Evolutionary conservation across 2,329 filamentous ascomycete genomes (phyloP).

Genomic region (Trichoderma sp.): DNA sequence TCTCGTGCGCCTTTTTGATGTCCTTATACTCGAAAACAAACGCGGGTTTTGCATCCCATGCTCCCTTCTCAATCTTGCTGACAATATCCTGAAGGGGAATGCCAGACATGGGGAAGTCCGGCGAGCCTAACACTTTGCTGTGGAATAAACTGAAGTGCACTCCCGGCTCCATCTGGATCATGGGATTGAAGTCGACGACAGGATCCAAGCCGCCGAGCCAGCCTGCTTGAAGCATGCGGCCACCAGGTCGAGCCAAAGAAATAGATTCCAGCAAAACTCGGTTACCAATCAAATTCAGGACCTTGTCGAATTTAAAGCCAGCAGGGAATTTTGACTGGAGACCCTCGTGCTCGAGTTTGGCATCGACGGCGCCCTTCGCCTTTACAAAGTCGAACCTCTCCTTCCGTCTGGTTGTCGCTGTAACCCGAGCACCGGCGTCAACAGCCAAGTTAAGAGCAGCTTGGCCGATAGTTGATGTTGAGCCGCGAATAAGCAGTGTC

Average conservation of each 20-base stretch:
- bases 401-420: conserved; percentile 6
- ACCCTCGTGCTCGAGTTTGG: neutral
- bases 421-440: conserved; percentile 10
- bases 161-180: conserved; percentile 46
- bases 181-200: conserved; percentile 42
- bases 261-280: conserved; percentile 19
- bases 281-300: conserved; percentile 16
- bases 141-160: conserved; percentile 50
- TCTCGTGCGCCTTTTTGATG: conserved; percentile 36
- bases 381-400: conserved; percentile 2
- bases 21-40: conserved; percentile 37
- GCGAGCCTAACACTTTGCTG: conserved; percentile 40
- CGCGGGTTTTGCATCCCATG: conserved; percentile 37
- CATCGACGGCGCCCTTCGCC: neutral
- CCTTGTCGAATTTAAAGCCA: conserved; percentile 12
- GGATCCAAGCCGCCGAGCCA: conserved; percentile 36
- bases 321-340: neutral
- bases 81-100: conserved; percentile 44
- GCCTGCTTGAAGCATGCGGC: conserved; percentile 16
- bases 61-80: conserved; percentile 37
- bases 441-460: conserved; percentile 19
- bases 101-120: conserved; percentile 39
- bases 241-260: neutral
- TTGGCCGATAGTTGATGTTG: conserved; percentile 17
- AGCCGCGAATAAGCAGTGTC: conserved; percentile 16